Base-by-base conservation (phyloP, 2,329 filamentous ascomycete species). In the Escovopsis sp. region DNA sequence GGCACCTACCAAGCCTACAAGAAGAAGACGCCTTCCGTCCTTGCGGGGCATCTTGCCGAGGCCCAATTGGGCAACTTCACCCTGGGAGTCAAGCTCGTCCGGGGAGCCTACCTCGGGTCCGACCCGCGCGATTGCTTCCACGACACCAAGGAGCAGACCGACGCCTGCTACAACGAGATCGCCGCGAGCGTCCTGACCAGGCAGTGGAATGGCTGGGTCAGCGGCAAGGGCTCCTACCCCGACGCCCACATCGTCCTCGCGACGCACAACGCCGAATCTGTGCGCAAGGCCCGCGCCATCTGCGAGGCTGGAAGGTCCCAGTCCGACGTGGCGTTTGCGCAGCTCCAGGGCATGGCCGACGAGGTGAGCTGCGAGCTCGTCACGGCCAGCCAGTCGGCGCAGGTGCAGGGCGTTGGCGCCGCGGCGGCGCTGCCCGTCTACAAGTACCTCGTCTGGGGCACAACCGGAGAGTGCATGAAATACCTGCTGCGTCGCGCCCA, bases 341-440 rank as follows among this genome's bases (percentile, higher is more conserved):
- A 95, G 63, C 73, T 95, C 1, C 83, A 89, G 65, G 88, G 89
- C 34, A 96, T 96, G 89, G 89, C 89, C 2, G 89, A 96, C 51
- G 88, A 95, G 57, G 78, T 96, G 40, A 86, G 81, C 57, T 79
- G 75, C 55, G 74, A 77, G 56, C 61, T 80, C 12, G 59, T 64
- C 29, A 58, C 63, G 47, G 60, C 61, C 9, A 53, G 56, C 41
- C 53, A 55, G 40, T 50, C 54, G 3, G 55, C 59, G 32, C 48
- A 53, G 13, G 46, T 49, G 39, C 48, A 48, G 36, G 42, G 45
- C 40, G 50, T 47, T 14, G 41, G 45, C 40, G 50, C 50, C 42
- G 45, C 50, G 9, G 41, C 51, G 12, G 46, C 50, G 7, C 65
- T 82, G 34, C 70, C 81, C 14, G 79, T 80, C 16, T 81, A 76